phyloP scores from a whole-genome alignment of 1,284 basidiomycete species.

The Apiotrichum sp. region DNA sequence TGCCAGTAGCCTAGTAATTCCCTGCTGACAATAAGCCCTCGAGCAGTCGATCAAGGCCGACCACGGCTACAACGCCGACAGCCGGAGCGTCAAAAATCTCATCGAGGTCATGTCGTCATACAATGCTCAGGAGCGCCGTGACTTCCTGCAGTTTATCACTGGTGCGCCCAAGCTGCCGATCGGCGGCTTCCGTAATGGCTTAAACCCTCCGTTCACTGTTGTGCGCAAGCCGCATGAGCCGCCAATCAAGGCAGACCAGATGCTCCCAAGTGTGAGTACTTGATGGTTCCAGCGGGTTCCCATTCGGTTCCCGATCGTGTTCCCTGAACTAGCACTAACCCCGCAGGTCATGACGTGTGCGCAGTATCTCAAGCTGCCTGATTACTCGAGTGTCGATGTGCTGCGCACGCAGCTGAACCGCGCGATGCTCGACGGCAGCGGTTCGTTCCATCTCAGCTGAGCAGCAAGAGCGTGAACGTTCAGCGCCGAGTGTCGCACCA shows the following conservation, averaged over 20 bases:
- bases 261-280: constrained; percentile 72
- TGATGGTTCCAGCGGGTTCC: too few species aligned
- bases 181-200: constrained; percentile 81
- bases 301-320: too few species aligned
- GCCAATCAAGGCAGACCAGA: constrained; percentile 83
- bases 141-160: constrained; percentile 94
- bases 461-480: neutral
- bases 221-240: constrained; percentile 94
- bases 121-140: constrained; percentile 65
- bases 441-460: constrained; percentile 89
- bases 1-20: constrained; percentile 9
- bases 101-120: constrained; percentile 81
- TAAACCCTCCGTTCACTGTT: constrained; percentile 91
- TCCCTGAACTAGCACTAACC: too few species aligned
- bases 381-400: constrained; percentile 76
- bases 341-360: constrained; percentile 18
- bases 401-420: constrained; percentile 71
- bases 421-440: constrained; percentile 84
- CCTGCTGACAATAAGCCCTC: constrained; percentile 56
- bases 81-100: constrained; percentile 78
- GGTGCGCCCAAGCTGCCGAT: constrained; percentile 91
- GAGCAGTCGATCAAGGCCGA: constrained; percentile 90
- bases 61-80: constrained; percentile 95
- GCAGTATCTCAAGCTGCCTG: constrained; percentile 80
- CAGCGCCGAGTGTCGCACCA: too few species aligned